Evolutionary conservation across 2,329 filamentous ascomycete genomes (phyloP), one percentile per base, ranked within the genome.

Genomic region (Torrubiella hemipterigena): DNA sequence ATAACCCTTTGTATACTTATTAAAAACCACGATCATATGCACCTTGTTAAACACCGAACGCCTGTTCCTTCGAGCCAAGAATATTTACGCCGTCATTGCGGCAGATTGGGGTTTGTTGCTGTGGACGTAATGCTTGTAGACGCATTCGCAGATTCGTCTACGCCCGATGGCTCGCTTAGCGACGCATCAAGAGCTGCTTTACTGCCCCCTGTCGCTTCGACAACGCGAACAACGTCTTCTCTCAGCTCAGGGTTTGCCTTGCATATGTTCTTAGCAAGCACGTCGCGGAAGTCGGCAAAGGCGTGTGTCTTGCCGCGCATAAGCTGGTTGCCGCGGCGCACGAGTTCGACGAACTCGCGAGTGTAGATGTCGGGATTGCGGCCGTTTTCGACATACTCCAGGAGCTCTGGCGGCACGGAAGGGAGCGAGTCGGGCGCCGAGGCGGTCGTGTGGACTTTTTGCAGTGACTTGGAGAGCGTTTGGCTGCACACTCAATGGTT

Each of bases 311-410:
- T 81, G 33, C 77, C 77, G 43, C 68, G 64, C 59, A 77, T 66
- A 38, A 77, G 58, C 62, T 81, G 77, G 57, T 81, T 81, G 24
- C 68, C 63, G 28, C 74, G 62, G 33, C 75, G 59, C 16, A 77
- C 74, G 31, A 77, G 62, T 67, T 81, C 77, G 46, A 81, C 75
- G 45, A 81, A 81, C 58, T 81, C 77, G 46, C 77, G 65, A 33
- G 77, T 81, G 61, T 81, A 81, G 43, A 81, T 81, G 54, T 81
- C 77, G 3, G 77, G 77, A 58, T 81, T 81, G 30, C 77, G 73
- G 27, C 77, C 76, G 48, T 73, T 71, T 51, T 81, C 76, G 44
- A 81, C 76, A 56, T 81, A 81, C 47, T 73, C 62, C 37, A 80
- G 63, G 10, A 81, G 65, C 45, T 79, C 74, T 31, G 67, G 67